These are phyloP conservation scores for Coffea humblotiana DNA, from an alignment of 305 asterid genomes.

Conservation along the genomic window DNA sequence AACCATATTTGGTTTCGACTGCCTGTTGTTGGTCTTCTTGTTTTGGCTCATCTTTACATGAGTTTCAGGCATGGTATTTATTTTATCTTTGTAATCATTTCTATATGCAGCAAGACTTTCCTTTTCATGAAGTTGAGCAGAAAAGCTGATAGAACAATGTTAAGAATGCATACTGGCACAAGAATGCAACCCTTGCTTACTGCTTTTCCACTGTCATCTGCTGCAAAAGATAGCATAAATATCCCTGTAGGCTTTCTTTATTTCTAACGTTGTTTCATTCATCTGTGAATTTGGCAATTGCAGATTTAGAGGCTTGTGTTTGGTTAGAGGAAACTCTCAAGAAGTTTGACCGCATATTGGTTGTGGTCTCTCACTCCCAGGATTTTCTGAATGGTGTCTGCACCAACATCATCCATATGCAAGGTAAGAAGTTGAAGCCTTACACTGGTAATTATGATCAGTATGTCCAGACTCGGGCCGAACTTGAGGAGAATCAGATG, in stretches of 20 bases:
- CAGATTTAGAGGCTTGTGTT: constrained; percentile 98
- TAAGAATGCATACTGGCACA: no score
- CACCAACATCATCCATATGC: constrained; percentile 98
- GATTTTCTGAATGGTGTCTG: constrained; percentile 99
- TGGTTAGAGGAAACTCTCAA: constrained; percentile 94
- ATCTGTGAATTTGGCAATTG: neutral
- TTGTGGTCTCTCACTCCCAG: constrained; percentile 97
- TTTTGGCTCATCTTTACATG: neutral
- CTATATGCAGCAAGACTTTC: neutral
- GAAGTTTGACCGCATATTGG: constrained; percentile 83
- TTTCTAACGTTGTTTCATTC: neutral
- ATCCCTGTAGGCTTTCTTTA: neutral
- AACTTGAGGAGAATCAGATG: constrained; percentile 99
- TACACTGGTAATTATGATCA: constrained; percentile 93
- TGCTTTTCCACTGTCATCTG: neutral
- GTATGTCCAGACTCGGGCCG: constrained; percentile 89
- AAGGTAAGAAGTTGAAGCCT: constrained; percentile 67
- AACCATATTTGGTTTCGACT: neutral
- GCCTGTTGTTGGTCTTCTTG: neutral
- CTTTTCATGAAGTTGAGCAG: neutral
- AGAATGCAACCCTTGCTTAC: neutral
- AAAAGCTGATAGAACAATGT: neutral
- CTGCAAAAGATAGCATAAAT: neutral
- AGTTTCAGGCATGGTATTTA: neutral
- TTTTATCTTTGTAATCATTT: neutral